Conservation (phyloP, 1,284 basidiomycete species). For the Trichosporon inkin region DNA sequence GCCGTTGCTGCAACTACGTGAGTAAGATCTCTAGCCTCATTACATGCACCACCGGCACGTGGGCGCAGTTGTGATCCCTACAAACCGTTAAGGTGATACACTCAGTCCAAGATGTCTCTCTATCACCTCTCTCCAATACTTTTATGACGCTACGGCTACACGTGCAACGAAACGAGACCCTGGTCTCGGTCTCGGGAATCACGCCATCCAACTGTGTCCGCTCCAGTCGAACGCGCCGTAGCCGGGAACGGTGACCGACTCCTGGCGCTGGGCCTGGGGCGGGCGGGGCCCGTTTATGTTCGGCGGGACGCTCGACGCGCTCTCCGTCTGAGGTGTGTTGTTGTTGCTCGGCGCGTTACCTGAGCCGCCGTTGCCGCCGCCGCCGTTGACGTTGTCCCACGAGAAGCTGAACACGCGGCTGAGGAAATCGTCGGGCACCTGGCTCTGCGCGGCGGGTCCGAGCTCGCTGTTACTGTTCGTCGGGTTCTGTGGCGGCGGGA, state of each 20-base stretch:
- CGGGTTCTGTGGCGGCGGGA: conserved; percentile 24
- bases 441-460: conserved; percentile 18
- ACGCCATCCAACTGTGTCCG: conserved; percentile 37
- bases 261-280: conserved; percentile 17
- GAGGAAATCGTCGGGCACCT: conserved; percentile 46
- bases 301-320: conserved; percentile 5
- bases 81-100: too few relatives aligned
- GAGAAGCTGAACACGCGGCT: conserved; percentile 45
- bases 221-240: conserved; percentile 27
- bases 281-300: neutral
- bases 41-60: too few relatives aligned
- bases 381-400: conserved; percentile 34
- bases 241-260: conserved; percentile 18
- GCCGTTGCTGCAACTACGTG: too few relatives aligned
- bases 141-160: neutral
- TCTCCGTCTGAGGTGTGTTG: conserved; percentile 10
- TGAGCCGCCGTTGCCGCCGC: conserved; percentile 4
- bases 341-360: neutral
- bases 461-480: conserved; percentile 8
- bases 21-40: too few relatives aligned
- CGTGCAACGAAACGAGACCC: too few relatives aligned
- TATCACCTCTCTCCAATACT: neutral
- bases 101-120: neutral
- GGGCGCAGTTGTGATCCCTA: too few relatives aligned
- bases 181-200: too few relatives aligned